These are phyloP conservation scores for Hyaloscypha variabilis DNA, from an alignment of 495 filamentous ascomycete genomes.

Conservation along the genomic window DNA sequence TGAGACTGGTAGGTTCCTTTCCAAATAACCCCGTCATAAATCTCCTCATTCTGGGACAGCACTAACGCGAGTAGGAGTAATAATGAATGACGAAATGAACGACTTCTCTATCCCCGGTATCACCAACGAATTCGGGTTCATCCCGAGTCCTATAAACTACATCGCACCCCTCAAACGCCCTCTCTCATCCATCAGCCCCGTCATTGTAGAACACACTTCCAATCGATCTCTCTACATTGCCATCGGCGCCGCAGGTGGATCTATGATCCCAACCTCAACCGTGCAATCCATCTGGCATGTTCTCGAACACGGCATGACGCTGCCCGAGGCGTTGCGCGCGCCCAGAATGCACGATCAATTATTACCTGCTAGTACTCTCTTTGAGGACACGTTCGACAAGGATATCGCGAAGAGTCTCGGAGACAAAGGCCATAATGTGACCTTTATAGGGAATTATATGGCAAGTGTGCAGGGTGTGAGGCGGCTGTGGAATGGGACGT, in stretches of 20 bases:
- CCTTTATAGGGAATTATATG: constrained; percentile 63
- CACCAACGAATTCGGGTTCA: constrained; percentile 79
- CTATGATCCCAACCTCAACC: constrained; percentile 84
- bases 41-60: neutral
- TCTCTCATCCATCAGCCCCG: constrained; percentile 75
- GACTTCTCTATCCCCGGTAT: constrained; percentile 77
- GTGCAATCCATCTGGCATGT: constrained; percentile 76
- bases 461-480: constrained; percentile 76
- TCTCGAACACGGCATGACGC: constrained; percentile 63
- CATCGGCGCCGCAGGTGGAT: constrained; percentile 81
- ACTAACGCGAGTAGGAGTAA: constrained; percentile 49
- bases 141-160: constrained; percentile 79
- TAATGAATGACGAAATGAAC: constrained; percentile 96
- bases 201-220: constrained; percentile 67
- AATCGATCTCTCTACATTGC: constrained; percentile 70
- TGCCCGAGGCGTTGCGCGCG: constrained; percentile 61
- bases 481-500: constrained; percentile 69
- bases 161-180: constrained; percentile 81
- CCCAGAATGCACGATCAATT: constrained; percentile 86
- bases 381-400: constrained; percentile 75
- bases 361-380: constrained; percentile 64
- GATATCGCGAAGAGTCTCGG: constrained; percentile 65
- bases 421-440: constrained; percentile 70
- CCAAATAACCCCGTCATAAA: neutral
- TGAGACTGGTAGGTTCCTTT: constrained; percentile 56